A percentile compares a stretch with the other conserved stretches of the same genome.
phyloP scores from a whole-genome alignment of 2,329 filamentous ascomycete species.

The Trichoderma endophyticum region DNA sequence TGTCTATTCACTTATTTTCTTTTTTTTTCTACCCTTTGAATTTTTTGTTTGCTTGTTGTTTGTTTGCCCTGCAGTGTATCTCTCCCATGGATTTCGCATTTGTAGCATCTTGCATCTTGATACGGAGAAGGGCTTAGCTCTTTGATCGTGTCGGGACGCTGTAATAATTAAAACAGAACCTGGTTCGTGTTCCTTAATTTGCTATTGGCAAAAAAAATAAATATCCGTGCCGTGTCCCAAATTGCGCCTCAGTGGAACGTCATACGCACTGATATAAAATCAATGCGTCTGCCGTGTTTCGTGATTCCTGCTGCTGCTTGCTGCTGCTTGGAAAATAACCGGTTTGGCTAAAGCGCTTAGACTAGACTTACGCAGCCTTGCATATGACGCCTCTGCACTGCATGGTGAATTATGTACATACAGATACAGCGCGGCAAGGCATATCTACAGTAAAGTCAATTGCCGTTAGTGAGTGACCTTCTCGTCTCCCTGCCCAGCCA shows the following conservation, averaged over 20 bases:
- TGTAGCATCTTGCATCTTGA: background rate
- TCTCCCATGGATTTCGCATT: background rate
- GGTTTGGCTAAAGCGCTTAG: no score
- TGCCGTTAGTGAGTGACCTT: constrained; percentile 18
- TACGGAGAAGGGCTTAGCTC: background rate
- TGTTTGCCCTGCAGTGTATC: background rate
- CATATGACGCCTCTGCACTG: background rate
- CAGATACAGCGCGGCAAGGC: background rate
- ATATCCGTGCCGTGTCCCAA: background rate
- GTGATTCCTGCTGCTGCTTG: background rate
- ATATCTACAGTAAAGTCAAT: background rate
- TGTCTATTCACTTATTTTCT: constrained; percentile 14
- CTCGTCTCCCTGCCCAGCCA: constrained; percentile 9
- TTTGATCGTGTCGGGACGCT: background rate
- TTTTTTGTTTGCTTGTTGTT: background rate
- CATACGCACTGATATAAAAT: background rate
- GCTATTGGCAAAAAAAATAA: background rate
- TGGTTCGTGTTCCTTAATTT: constrained; percentile 3
- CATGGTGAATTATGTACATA: background rate
- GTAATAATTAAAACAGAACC: background rate
- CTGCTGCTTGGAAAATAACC: background rate
- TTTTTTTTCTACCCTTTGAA: background rate
- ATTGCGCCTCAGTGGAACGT: background rate
- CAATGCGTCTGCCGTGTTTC: background rate
- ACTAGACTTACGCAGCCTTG: background rate